These are phyloP conservation scores for Globisporangium iwayamae DNA, from an alignment of 352 stramenopile genomes.

Conservation along the genomic window DNA sequence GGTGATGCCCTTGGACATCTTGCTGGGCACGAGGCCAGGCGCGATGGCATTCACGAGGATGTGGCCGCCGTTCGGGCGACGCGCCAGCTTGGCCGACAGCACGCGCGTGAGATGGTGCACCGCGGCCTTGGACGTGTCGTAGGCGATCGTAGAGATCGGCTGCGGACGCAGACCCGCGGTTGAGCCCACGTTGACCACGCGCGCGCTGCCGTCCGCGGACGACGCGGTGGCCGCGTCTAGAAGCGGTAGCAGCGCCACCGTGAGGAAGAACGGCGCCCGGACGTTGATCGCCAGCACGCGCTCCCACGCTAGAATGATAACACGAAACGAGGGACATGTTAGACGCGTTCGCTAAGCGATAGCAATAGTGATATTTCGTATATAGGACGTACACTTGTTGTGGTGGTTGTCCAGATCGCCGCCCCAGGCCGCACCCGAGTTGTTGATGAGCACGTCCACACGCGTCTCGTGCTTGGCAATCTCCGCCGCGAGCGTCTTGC, in stretches of 20 bases:
- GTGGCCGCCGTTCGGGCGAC: constrained; percentile 66
- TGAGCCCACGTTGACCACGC: constrained; percentile 78
- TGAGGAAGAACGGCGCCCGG: constrained; percentile 93
- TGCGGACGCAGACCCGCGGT: constrained; percentile 81
- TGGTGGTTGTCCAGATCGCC: constrained; percentile 8
- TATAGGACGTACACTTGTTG: not conserved
- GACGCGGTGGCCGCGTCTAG: constrained; percentile 67
- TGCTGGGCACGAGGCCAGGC: constrained; percentile 88
- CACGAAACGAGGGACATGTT: not conserved
- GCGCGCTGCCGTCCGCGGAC: constrained; percentile 30
- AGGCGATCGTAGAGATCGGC: constrained; percentile 89
- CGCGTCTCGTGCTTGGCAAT: constrained; percentile 67
- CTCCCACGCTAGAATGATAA: constrained; percentile 66
- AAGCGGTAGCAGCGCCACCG: constrained; percentile 87
- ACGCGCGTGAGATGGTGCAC: constrained; percentile 93
- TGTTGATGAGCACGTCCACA: constrained; percentile 95
- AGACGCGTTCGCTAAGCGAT: no score
- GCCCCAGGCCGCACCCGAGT: constrained; percentile 75
- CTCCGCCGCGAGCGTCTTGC: constrained; percentile 37
- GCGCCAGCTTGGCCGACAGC: constrained; percentile 88
- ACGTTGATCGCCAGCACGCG: constrained; percentile 94
- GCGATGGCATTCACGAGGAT: constrained; percentile 96
- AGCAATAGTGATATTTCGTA: no score
- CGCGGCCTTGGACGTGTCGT: constrained; percentile 94
- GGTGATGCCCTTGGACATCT: constrained; percentile 59